phyloP scores from a whole-genome alignment of 768 basidiomycete species.

The Amyloporia xantha region DNA sequence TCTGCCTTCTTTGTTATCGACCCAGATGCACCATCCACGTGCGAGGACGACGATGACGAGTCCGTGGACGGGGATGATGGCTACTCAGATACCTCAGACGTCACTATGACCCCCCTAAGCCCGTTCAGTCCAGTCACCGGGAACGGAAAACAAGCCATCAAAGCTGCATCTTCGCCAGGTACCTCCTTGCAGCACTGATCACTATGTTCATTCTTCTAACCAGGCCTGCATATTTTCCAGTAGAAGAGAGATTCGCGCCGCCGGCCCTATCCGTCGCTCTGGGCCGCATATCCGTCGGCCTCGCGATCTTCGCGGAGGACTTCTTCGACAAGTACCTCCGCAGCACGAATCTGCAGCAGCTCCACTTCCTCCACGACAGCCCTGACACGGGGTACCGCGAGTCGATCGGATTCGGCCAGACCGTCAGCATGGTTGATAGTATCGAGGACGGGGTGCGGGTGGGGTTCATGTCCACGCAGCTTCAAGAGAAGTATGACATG shows the following conservation, averaged over 20 bases:
- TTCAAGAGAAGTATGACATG: background rate
- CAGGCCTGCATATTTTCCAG: too few species aligned
- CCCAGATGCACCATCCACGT: background rate
- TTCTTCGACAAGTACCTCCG: conserved; percentile 7
- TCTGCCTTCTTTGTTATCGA: conserved; percentile 1
- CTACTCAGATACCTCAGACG: background rate
- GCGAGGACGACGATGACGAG: background rate
- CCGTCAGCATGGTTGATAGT: background rate
- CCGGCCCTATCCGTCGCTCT: too few species aligned
- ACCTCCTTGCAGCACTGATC: too few species aligned
- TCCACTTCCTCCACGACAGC: conserved; percentile 7
- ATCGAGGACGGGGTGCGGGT: background rate
- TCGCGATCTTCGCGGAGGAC: conserved; percentile 7
- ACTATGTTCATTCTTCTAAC: too few species aligned
- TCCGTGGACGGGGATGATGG: background rate
- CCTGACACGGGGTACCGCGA: background rate
- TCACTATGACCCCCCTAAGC: background rate
- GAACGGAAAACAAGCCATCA: too few species aligned
- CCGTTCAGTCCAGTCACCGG: too few species aligned
- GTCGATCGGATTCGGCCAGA: background rate
- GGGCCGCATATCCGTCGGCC: background rate
- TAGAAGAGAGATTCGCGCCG: too few species aligned
- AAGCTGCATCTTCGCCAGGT: too few species aligned
- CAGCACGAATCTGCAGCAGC: conserved; percentile 1
- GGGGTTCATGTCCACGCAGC: background rate